Conservation (phyloP, 306 rosid species). For the Vigna nakashimae region DNA sequence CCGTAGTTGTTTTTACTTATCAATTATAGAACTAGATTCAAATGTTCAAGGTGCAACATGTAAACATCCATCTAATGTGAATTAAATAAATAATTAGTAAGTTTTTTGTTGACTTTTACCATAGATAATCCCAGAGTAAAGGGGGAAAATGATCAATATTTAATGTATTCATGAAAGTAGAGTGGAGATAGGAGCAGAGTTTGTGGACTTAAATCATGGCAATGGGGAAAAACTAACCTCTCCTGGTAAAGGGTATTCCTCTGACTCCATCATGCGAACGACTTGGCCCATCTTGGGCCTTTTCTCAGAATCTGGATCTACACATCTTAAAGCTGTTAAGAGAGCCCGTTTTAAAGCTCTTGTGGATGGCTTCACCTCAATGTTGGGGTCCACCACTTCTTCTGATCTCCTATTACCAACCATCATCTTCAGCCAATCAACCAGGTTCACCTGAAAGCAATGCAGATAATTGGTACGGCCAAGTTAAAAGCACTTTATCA, state of each 20-base stretch:
- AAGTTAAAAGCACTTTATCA: conserved; percentile 28
- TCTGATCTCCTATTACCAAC: conserved; percentile 91
- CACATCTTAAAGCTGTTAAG: conserved; percentile 90
- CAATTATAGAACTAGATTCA: too few species aligned
- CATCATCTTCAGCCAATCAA: conserved; percentile 95
- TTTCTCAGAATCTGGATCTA: conserved; percentile 93
- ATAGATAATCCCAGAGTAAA: neutral
- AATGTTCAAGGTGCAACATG: neutral
- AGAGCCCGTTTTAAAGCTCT: conserved; percentile 87
- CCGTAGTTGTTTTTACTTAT: too few species aligned
- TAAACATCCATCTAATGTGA: neutral
- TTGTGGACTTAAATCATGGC: neutral
- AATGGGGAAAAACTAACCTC: conserved; percentile 60
- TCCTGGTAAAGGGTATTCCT: conserved; percentile 84
- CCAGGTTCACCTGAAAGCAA: conserved; percentile 77
- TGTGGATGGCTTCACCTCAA: conserved; percentile 80
- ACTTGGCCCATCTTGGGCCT: conserved; percentile 96
- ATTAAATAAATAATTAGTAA: too few species aligned
- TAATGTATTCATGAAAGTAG: neutral
- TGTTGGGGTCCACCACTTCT: conserved; percentile 89
- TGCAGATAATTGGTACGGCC: conserved; percentile 29
- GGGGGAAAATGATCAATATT: neutral
- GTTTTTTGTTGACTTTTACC: neutral
- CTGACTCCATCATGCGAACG: conserved; percentile 93
- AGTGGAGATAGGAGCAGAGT: neutral